Evolutionary conservation across 176 grass and related monocot species (phyloP), one percentile per base, ranked within the genome.

Genomic region (Musa itinerans): DNA sequence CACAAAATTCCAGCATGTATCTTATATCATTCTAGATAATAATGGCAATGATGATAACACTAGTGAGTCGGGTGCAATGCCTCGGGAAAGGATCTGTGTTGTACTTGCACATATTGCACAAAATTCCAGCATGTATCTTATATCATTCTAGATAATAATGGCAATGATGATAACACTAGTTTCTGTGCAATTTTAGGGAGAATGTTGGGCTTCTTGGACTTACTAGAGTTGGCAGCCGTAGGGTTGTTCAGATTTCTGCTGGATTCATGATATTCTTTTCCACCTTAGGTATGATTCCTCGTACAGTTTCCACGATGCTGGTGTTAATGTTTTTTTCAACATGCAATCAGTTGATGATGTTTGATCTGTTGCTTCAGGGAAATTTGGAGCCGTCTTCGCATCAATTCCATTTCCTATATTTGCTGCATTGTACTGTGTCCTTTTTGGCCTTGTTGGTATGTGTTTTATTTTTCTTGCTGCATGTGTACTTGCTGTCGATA

Each of bases 121-220:
- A 53, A 15, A 19, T 50, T 53, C 54, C 53, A 59, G 27, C n/a
- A 50, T 79, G 11, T 6, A 7, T 71, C 27, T 58, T 50, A 49
- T 50, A 50, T 55, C n/a, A 50, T 57, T 50, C 19, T 70, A 70
- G 25, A 75, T 55, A 24, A 68, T 50, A 15, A 61, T 71, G 19
- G 17, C 10, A 71, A 71, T 24, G 78, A 59, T 6, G 29, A 20
- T 65, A 48, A 80, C 57, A 64, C 56, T 64, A 50, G 8, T n/a
- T 73, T 66, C 50, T 56, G 70, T 83, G 52, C 76, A 83, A 77
- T 81, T 82, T 63, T 77, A 87, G 85, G 85, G 85, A 87, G 57
- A 87, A 87, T 62, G 78, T 87, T 67, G 85, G 85, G 20, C 85
- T 87, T 83, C 85, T 87, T 74, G 85, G 85, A 68, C 67, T 87